Conservation (phyloP, 129 eudicot genomes). For the Oenanthe sinensis region DNA sequence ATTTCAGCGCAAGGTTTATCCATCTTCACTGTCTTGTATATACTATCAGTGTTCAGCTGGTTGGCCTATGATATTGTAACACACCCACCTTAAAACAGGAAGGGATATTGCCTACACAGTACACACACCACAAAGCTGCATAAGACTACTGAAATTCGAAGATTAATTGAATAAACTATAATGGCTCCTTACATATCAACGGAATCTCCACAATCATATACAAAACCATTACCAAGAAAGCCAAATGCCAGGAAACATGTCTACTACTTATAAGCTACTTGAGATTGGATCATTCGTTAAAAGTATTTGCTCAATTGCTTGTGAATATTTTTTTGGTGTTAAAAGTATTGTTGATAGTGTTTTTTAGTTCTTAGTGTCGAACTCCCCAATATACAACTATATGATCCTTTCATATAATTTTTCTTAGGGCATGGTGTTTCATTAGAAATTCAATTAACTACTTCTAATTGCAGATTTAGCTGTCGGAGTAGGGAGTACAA, state of each 20-base stretch:
- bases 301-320: background rate
- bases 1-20: slow-evolving; percentile 87
- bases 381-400: background rate
- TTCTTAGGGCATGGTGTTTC: background rate
- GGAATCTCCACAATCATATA: too few species aligned
- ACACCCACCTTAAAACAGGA: background rate
- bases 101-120: background rate
- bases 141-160: background rate
- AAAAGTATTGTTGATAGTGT: background rate
- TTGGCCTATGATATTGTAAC: background rate
- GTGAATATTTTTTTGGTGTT: background rate
- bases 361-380: background rate
- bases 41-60: background rate
- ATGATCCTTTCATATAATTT: background rate
- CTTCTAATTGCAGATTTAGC: slow-evolving; percentile 64
- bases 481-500: slow-evolving; percentile 83
- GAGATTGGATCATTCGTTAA: background rate
- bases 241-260: background rate
- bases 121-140: background rate
- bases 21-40: background rate
- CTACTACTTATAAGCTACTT: background rate
- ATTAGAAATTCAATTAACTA: background rate
- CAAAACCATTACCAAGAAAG: background rate
- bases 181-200: background rate
- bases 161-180: background rate